Evolutionary conservation across 2,329 filamentous ascomycete species (phyloP).

Genomic region (Sporothrix mexicana): DNA sequence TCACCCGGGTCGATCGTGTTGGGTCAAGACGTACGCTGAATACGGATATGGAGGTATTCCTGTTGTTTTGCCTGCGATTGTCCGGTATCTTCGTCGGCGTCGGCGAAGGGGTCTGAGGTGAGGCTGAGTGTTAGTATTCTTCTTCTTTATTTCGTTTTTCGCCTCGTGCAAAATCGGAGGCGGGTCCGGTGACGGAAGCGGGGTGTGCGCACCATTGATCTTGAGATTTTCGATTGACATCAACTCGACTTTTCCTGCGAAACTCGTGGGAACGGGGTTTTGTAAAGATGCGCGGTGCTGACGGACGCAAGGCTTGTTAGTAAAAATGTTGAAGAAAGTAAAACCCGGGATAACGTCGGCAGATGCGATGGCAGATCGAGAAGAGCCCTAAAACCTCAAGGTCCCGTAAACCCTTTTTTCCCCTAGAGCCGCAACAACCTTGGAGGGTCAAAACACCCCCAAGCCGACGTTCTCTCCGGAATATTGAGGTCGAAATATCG

Average conservation of each 20-base stretch:
- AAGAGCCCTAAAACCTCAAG: neutral
- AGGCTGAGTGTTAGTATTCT: slow-evolving; percentile 2
- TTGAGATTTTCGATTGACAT: slow-evolving; percentile 99
- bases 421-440: neutral
- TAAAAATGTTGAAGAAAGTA: neutral
- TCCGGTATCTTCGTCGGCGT: slow-evolving; percentile 99
- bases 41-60: slow-evolving; percentile 99
- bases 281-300: slow-evolving; percentile 15
- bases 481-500: neutral
- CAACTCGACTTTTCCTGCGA: slow-evolving; percentile 39
- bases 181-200: neutral
- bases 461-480: neutral
- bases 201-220: slow-evolving; percentile 76
- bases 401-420: no score
- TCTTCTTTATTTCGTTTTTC: neutral
- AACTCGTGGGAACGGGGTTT: slow-evolving; percentile 37
- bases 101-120: slow-evolving; percentile 94
- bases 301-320: neutral
- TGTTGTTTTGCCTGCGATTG: slow-evolving; percentile 77
- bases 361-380: neutral
- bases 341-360: neutral
- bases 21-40: slow-evolving; percentile 73
- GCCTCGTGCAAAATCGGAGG: neutral
- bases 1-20: neutral
- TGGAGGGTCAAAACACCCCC: slow-evolving; percentile 5